These are phyloP conservation scores for Coemansia sp. DNA, from an alignment of 192 early-diverging fungal genomes.

Conservation along the genomic window DNA sequence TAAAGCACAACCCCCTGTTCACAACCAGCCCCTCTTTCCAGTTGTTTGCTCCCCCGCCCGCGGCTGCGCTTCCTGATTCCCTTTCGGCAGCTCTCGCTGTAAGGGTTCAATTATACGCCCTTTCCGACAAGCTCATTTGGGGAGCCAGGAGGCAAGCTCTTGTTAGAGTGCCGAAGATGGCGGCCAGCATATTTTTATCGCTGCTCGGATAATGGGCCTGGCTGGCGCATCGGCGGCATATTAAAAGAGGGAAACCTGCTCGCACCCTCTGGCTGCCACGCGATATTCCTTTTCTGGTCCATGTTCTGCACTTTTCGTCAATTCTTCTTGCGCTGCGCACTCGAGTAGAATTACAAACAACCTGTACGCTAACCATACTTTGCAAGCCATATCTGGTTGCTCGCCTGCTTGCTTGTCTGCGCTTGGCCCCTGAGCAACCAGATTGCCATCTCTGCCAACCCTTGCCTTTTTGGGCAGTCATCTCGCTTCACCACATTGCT, in stretches of 20 bases:
- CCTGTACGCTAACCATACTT: not conserved
- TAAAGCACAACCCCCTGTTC: not conserved
- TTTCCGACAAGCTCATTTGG: not conserved
- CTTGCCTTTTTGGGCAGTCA: constrained; percentile 6
- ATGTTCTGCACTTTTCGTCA: too few relatives aligned
- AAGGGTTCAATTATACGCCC: constrained; percentile 22
- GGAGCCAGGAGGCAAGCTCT: not conserved
- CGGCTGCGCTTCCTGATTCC: constrained; percentile 5
- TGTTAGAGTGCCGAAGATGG: constrained; percentile 12
- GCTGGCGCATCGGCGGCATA: constrained; percentile 1
- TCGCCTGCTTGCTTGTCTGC: constrained; percentile 5
- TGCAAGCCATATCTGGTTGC: not conserved
- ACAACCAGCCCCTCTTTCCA: constrained; percentile 6
- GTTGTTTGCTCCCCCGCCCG: constrained; percentile 2
- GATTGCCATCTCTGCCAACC: not conserved
- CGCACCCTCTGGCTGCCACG: constrained; percentile 4
- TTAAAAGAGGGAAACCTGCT: constrained; percentile 8
- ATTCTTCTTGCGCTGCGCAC: constrained; percentile 8
- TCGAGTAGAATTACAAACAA: not conserved
- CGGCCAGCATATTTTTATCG: constrained; percentile 6
- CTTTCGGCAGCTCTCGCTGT: constrained; percentile 17
- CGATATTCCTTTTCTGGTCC: constrained; percentile 2
- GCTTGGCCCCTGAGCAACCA: constrained; percentile 4
- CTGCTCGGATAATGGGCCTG: constrained; percentile 1
- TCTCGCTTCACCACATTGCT: not conserved